phyloP scores from a whole-genome alignment of 345 rosid genomes.

The Xanthoceras sorbifolium region DNA sequence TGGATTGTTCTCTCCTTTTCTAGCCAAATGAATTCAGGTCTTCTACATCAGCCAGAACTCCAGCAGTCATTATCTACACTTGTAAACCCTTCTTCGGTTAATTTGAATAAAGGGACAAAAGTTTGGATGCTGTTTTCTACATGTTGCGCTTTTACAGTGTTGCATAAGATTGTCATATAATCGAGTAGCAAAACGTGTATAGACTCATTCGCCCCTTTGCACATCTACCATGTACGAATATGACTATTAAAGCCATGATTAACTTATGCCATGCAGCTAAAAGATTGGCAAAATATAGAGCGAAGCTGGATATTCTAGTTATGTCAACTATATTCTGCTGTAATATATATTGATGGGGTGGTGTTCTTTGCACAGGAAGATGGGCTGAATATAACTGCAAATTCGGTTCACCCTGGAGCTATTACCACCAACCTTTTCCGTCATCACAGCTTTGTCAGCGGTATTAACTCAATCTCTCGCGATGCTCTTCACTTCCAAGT shows the following conservation, averaged over 20 bases:
- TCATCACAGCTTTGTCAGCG: slow-evolving; percentile 15
- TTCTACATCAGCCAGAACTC: neutral
- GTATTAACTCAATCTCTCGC: neutral
- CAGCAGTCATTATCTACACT: neutral
- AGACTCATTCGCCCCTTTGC: neutral
- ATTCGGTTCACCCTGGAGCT: slow-evolving; percentile 77
- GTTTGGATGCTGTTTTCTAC: neutral
- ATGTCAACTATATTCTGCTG: neutral
- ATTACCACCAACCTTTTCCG: slow-evolving; percentile 64
- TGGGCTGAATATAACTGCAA: slow-evolving; percentile 56
- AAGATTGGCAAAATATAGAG: neutral
- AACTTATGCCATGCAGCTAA: neutral
- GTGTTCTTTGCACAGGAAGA: slow-evolving; percentile 44
- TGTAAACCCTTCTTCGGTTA: no score
- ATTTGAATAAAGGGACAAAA: neutral
- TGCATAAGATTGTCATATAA: neutral
- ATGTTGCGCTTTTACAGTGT: neutral
- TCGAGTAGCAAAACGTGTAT: neutral
- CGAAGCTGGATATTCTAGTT: neutral
- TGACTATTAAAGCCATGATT: neutral
- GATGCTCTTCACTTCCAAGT: neutral
- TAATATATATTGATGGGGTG: neutral
- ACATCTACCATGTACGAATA: neutral
- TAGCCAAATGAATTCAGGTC: neutral
- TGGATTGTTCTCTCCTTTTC: neutral